A percentile compares a stretch with the other conserved stretches of the same genome.
These are phyloP conservation scores for Nemania sp. DNA, from an alignment of 2,329 filamentous ascomycete genomes.

Conservation along the genomic window DNA sequence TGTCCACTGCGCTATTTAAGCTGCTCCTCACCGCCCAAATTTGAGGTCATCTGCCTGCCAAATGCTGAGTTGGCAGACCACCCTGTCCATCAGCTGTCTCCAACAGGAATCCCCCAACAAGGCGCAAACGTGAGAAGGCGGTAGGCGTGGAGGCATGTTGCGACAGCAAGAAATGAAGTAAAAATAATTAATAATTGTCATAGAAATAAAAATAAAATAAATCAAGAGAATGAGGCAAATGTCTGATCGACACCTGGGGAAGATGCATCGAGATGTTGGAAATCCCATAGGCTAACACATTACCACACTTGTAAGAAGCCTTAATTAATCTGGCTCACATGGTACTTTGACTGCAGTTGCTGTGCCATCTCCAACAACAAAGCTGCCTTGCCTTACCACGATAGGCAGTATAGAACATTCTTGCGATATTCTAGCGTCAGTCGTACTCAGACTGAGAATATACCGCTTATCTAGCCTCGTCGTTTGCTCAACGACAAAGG, in stretches of 20 bases:
- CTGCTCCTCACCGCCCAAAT: slow-evolving; percentile 29
- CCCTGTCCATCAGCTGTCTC: slow-evolving; percentile 32
- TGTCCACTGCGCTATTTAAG: slow-evolving; percentile 25
- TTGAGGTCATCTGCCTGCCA: slow-evolving; percentile 32
- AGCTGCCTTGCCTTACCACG: not conserved
- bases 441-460: too few relatives aligned
- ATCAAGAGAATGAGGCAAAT: too few relatives aligned
- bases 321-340: slow-evolving; percentile 12
- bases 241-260: not conserved
- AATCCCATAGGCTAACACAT: not conserved
- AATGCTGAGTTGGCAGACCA: slow-evolving; percentile 34
- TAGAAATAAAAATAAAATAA: slow-evolving; percentile 2
- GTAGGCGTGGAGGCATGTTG: slow-evolving; percentile 4
- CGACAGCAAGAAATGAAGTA: slow-evolving; percentile 10
- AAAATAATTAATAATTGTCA: slow-evolving; percentile 11
- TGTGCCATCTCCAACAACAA: not conserved
- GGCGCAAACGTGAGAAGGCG: slow-evolving; percentile 14
- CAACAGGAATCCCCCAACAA: slow-evolving; percentile 15
- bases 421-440: not conserved
- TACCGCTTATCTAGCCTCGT: not conserved
- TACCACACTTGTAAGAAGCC: not conserved
- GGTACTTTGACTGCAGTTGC: not conserved
- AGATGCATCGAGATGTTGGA: not conserved
- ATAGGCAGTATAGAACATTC: slow-evolving; percentile 1
- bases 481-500: not conserved